Evolutionary conservation across 2,329 filamentous ascomycete species (phyloP).

Genomic region (Penicillium sp.): DNA sequence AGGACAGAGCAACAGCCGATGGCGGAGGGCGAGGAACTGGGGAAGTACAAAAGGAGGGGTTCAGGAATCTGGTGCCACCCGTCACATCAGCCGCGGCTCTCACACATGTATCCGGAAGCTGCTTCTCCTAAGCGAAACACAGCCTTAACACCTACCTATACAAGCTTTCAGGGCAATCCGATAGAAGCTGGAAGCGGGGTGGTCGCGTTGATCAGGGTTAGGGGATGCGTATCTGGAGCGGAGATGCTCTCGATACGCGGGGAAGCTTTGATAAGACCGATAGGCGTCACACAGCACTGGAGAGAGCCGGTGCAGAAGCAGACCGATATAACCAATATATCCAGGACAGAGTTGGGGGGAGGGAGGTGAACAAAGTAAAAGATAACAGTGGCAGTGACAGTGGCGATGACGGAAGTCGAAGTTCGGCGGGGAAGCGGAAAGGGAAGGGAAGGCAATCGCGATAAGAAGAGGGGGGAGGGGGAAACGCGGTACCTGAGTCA

Average conservation of each 20-base stretch:
- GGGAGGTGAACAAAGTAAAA: not conserved
- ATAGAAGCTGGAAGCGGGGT: too few species aligned
- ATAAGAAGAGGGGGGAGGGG: constrained; percentile 18
- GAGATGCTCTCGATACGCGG: constrained; percentile 27
- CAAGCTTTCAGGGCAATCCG: too few species aligned
- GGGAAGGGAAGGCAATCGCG: constrained; percentile 13
- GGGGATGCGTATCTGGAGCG: constrained; percentile 26
- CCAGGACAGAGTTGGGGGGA: constrained; percentile 9
- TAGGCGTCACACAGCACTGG: constrained; percentile 12
- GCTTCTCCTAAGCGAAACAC: too few species aligned
- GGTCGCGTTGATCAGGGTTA: not conserved
- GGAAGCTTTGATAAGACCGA: constrained; percentile 28
- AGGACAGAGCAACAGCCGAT: too few species aligned
- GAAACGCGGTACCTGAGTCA: constrained; percentile 23
- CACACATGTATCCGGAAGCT: too few species aligned
- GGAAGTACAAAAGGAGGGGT: constrained; percentile 10
- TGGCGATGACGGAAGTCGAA: constrained; percentile 5
- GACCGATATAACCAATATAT: constrained; percentile 16
- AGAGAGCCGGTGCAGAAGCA: not conserved
- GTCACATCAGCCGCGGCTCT: constrained; percentile 7
- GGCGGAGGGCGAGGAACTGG: too few species aligned
- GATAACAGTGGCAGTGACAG: not conserved
- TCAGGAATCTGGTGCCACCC: constrained; percentile 4
- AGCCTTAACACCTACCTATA: too few species aligned
- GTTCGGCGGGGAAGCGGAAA: constrained; percentile 9